Evolutionary conservation across 148 eudicot genomes (phyloP).

Genomic region (Pharnaceum exiguum): DNA sequence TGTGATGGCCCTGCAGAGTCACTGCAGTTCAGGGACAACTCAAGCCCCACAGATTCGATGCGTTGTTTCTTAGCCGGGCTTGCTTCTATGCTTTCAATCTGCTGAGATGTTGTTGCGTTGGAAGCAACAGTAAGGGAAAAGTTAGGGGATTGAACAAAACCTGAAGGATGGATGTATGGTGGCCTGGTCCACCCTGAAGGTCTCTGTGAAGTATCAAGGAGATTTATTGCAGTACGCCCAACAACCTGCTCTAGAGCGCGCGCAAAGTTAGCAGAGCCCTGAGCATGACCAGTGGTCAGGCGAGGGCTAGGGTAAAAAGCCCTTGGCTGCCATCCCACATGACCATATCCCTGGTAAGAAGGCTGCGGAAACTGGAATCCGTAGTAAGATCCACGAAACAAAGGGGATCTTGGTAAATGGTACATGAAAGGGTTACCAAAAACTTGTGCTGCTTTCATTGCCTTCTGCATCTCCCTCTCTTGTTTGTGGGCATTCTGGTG

Average conservation of each 20-base stretch:
- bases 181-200: slow-evolving; percentile 9
- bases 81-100: slow-evolving; percentile 6
- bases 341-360: slow-evolving; percentile 7
- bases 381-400: background rate
- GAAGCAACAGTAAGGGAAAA: slow-evolving; percentile 1
- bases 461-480: slow-evolving; percentile 23
- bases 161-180: background rate
- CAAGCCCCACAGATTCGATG: background rate
- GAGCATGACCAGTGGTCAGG: background rate
- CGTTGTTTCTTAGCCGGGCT: slow-evolving; percentile 3
- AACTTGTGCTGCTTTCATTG: slow-evolving; percentile 12
- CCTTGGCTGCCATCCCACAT: slow-evolving; percentile 7
- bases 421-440: background rate
- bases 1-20: background rate
- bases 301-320: background rate
- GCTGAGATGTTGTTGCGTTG: background rate
- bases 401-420: background rate
- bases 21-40: background rate
- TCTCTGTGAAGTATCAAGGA: background rate
- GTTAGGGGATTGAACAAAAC: background rate
- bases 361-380: slow-evolving; percentile 5
- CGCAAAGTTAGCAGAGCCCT: background rate
- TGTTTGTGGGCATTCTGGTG: slow-evolving; percentile 34
- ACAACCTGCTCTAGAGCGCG: background rate
- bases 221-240: background rate